Conservation (phyloP, 192 early-diverging fungal genomes). For the Linnemannia exigua region DNA sequence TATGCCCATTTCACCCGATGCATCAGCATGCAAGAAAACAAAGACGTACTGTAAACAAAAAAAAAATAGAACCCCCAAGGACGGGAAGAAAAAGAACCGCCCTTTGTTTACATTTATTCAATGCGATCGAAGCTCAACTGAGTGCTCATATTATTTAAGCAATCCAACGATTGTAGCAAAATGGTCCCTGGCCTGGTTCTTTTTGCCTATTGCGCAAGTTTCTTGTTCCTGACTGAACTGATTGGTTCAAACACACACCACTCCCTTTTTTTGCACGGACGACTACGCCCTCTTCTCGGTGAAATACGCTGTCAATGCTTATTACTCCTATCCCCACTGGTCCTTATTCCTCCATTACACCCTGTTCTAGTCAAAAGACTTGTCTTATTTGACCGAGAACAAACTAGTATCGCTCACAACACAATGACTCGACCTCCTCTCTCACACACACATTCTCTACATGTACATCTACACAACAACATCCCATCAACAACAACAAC, state of each 20-base stretch:
- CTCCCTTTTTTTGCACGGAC: conserved; percentile 1
- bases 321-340: neutral
- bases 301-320: neutral
- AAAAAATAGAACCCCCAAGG: neutral
- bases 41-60: neutral
- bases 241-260: neutral
- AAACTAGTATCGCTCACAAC: neutral
- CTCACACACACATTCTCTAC: too few species aligned
- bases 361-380: neutral
- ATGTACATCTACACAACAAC: neutral
- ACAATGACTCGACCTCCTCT: neutral
- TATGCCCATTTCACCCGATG: neutral
- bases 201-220: neutral
- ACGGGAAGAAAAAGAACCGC: neutral
- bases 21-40: neutral
- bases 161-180: neutral
- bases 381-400: neutral
- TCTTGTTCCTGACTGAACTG: neutral
- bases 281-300: neutral
- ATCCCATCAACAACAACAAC: neutral
- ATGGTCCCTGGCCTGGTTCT: neutral
- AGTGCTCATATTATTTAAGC: too few species aligned
- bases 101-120: neutral
- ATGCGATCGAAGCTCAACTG: conserved; percentile 4
- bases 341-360: neutral